A percentile compares a stretch with the other conserved stretches of the same genome.
Conservation (phyloP, 2,329 filamentous ascomycete species). For the Fusarium chuoi region DNA sequence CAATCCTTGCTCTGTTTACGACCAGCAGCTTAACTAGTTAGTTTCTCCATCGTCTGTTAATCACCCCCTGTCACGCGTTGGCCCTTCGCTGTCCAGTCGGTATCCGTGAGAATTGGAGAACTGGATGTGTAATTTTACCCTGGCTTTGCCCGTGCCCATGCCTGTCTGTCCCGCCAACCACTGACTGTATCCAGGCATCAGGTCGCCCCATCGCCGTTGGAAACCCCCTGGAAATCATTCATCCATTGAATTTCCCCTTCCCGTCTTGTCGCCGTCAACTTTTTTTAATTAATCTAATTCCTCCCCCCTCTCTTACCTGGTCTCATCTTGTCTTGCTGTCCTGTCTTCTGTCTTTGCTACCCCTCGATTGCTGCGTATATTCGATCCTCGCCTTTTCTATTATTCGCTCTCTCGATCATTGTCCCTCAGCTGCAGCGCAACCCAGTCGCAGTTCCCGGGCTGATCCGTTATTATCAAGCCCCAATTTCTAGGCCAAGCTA, state of each 20-base stretch:
- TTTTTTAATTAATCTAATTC: constrained; percentile 33
- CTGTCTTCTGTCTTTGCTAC: constrained; percentile 16
- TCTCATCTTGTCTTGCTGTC: not conserved
- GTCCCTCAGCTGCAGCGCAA: not conserved
- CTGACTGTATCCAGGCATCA: constrained; percentile 32
- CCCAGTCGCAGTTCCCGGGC: not conserved
- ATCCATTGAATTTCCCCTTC: constrained; percentile 42
- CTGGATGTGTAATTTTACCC: constrained; percentile 44
- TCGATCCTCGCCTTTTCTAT: not conserved
- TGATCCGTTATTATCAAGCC: constrained; percentile 3
- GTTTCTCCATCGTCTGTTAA: constrained; percentile 13
- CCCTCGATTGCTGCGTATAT: constrained; percentile 10
- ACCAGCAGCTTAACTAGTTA: not conserved
- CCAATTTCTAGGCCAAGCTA: constrained; percentile 20
- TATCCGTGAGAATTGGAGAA: constrained; percentile 21
- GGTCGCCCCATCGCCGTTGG: constrained; percentile 40
- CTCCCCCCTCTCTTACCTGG: constrained; percentile 24
- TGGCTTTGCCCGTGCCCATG: constrained; percentile 21
- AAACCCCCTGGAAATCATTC: constrained; percentile 43
- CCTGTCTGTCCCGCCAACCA: constrained; percentile 40
- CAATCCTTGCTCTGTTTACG: constrained; percentile 23
- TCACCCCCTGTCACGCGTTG: constrained; percentile 27
- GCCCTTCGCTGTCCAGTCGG: constrained; percentile 9
- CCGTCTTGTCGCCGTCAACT: constrained; percentile 10
- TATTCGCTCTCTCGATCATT: constrained; percentile 1